Percentiles rank a stretch among this genome's conserved stretches.
Evolutionary conservation across 345 rosid species (phyloP).

Genomic region (Firmiana major): DNA sequence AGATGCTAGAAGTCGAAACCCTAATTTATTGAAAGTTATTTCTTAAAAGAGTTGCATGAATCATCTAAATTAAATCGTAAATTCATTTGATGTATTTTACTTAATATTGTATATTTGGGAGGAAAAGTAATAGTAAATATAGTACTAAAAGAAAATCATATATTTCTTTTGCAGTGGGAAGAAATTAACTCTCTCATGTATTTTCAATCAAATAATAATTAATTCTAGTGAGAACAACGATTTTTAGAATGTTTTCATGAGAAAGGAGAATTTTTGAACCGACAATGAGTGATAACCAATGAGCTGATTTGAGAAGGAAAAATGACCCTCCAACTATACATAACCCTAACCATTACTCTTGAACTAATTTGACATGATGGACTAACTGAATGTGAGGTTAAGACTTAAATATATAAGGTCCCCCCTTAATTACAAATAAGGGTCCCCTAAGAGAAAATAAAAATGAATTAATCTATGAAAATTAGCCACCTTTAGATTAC

Average conservation of each 20-base stretch:
- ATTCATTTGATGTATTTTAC: no score
- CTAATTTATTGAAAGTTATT: no score
- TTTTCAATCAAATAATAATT: not conserved
- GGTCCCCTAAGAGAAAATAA: not conserved
- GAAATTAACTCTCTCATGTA: not conserved
- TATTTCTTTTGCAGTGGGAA: not conserved
- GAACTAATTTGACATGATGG: slow-evolving; percentile 9
- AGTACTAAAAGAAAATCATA: not conserved
- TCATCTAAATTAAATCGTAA: no score
- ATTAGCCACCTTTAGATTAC: no score
- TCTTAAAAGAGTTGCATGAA: no score
- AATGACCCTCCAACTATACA: not conserved
- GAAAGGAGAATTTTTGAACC: not conserved
- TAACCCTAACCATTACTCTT: not conserved
- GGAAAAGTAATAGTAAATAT: no score
- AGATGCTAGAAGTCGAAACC: no score
- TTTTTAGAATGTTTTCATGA: not conserved
- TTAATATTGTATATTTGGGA: no score
- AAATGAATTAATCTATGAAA: no score
- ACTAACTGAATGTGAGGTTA: slow-evolving; percentile 4
- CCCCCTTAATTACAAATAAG: not conserved
- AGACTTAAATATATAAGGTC: not conserved
- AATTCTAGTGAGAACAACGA: not conserved
- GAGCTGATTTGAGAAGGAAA: not conserved
- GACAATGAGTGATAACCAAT: not conserved